Evolutionary conservation across 768 basidiomycete genomes (phyloP).

Genomic region (Arthromyces matolae): DNA sequence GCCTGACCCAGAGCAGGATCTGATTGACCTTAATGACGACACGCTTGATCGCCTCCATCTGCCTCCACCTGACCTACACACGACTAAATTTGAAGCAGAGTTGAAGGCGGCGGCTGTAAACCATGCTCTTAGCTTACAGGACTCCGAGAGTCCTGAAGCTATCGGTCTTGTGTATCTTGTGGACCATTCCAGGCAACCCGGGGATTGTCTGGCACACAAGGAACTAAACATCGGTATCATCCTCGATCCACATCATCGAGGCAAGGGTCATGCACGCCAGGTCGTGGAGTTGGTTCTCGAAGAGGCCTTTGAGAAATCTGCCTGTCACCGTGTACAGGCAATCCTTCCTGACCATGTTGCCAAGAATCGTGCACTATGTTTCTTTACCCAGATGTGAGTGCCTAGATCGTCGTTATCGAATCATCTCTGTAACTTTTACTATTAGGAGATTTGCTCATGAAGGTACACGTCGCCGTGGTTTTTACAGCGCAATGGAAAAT

Average conservation of each 20-base stretch:
- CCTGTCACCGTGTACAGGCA: constrained; percentile 52
- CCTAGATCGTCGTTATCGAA: neutral
- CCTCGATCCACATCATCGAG: constrained; percentile 32
- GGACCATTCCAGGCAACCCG: constrained; percentile 25
- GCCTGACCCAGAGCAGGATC: too few relatives aligned
- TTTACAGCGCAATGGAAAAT: constrained; percentile 38
- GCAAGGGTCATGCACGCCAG: constrained; percentile 41
- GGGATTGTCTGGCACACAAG: constrained; percentile 32
- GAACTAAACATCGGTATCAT: constrained; percentile 58
- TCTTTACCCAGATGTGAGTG: constrained; percentile 45
- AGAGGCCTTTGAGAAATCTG: constrained; percentile 42
- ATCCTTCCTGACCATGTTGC: constrained; percentile 42
- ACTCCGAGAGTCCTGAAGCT: too few relatives aligned
- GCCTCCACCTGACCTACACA: too few relatives aligned
- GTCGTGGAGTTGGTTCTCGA: constrained; percentile 43
- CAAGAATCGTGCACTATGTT: constrained; percentile 39
- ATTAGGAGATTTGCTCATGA: constrained; percentile 58
- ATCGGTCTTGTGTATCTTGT: constrained; percentile 45
- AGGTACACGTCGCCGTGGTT: constrained; percentile 55
- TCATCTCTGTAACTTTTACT: neutral
- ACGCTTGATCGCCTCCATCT: too few relatives aligned
- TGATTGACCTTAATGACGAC: too few relatives aligned
- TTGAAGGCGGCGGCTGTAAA: too few relatives aligned
- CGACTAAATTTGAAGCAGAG: too few relatives aligned
- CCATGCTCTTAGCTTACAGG: too few relatives aligned